Evolutionary conservation across 345 rosid genomes (phyloP).

Genomic region (Geranium rotundifolium): DNA sequence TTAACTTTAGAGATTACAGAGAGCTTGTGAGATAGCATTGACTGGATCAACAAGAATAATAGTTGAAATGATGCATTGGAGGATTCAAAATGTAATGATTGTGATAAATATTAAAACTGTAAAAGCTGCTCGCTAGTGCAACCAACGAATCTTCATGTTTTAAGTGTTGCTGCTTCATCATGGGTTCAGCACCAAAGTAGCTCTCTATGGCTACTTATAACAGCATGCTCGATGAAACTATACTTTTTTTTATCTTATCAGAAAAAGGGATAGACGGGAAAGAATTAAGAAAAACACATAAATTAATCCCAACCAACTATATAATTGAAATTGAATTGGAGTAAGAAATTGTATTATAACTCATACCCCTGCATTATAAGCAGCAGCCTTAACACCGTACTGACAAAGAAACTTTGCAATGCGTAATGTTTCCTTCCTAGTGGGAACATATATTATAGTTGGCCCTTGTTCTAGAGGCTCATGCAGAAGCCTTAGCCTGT

Average conservation of each 20-base stretch:
- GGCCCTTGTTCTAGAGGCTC: conserved; percentile 49
- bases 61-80: background rate
- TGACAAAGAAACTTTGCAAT: conserved; percentile 55
- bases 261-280: background rate
- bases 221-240: background rate
- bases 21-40: background rate
- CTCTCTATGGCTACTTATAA: background rate
- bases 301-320: background rate
- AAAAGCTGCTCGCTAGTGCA: background rate
- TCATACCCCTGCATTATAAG: conserved; percentile 70
- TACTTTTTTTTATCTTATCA: background rate
- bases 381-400: conserved; percentile 74
- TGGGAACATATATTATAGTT: conserved; percentile 80
- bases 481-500: conserved; percentile 23
- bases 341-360: background rate
- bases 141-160: background rate
- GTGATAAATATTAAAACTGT: background rate
- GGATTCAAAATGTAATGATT: background rate
- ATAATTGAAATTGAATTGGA: background rate
- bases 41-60: background rate
- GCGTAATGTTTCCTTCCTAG: conserved; percentile 67
- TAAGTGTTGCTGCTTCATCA: conserved; percentile 2
- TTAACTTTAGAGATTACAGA: background rate
- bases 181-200: background rate
- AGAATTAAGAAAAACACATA: background rate